Conservation (phyloP, 805 yeast species). For the Metschnikowia peoriensis region DNA sequence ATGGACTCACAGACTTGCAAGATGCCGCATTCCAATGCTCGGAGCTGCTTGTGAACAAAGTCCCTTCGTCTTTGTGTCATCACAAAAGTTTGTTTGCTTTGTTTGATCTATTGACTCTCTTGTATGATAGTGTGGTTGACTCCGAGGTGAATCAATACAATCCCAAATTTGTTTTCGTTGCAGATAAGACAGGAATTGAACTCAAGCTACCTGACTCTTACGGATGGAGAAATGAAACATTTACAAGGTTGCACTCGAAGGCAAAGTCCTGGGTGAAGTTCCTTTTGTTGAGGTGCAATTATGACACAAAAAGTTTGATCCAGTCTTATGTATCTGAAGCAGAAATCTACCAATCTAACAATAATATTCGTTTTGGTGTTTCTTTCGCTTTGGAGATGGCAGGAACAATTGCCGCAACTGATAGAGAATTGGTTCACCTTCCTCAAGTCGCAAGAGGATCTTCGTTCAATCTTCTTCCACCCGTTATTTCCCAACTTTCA, state of each 20-base stretch:
- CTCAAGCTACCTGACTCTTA: constrained; percentile 71
- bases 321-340: constrained; percentile 65
- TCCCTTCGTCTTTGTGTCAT: constrained; percentile 81
- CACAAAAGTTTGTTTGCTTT: constrained; percentile 70
- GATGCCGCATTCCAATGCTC: constrained; percentile 77
- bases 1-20: constrained; percentile 71
- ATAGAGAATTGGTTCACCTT: constrained; percentile 60
- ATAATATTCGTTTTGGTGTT: constrained; percentile 66
- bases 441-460: constrained; percentile 30
- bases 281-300: constrained; percentile 56
- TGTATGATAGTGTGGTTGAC: constrained; percentile 79
- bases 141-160: constrained; percentile 82
- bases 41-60: constrained; percentile 56
- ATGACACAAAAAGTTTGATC: constrained; percentile 75
- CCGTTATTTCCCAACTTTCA: constrained; percentile 71
- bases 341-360: constrained; percentile 19
- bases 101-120: constrained; percentile 72
- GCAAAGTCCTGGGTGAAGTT: constrained; percentile 68
- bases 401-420: constrained; percentile 63
- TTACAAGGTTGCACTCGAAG: constrained; percentile 53
- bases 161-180: constrained; percentile 67
- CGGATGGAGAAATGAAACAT: constrained; percentile 69
- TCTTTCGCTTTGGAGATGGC: constrained; percentile 92
- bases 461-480: constrained; percentile 60
- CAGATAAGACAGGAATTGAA: constrained; percentile 44